Percentiles rank a stretch among this genome's conserved stretches.
phyloP scores from a whole-genome alignment of 495 filamentous ascomycete genomes.

The Cercophora sp. region DNA sequence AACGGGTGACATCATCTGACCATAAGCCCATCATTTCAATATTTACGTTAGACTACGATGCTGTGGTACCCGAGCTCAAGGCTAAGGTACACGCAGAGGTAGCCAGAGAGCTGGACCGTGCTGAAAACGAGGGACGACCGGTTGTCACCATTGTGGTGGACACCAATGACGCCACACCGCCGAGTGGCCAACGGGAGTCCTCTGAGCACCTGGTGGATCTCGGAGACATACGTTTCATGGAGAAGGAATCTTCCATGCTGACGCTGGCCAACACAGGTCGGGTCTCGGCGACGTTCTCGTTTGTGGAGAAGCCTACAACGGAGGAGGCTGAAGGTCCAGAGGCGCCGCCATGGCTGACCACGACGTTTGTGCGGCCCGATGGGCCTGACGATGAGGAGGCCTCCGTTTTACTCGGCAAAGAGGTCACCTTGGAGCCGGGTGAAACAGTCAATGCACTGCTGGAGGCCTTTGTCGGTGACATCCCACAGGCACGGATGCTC shows the following conservation, averaged over 20 bases:
- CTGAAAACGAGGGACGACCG: constrained; percentile 88
- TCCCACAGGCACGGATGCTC: constrained; percentile 61
- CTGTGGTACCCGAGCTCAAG: constrained; percentile 77
- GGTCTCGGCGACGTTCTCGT: constrained; percentile 68
- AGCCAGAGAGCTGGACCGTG: constrained; percentile 79
- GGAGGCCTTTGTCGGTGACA: constrained; percentile 56
- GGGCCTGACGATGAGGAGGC: constrained; percentile 32
- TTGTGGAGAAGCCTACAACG: constrained; percentile 63
- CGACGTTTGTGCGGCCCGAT: constrained; percentile 53
- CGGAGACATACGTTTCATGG: constrained; percentile 65
- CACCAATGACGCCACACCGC: constrained; percentile 24
- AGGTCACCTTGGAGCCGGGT: constrained; percentile 70
- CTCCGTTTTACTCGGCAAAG: constrained; percentile 37
- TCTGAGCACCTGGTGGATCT: constrained; percentile 66
- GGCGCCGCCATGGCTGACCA: constrained; percentile 60
- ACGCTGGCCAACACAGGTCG: constrained; percentile 91
- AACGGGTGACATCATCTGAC: constrained; percentile 85
- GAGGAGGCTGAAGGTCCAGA: constrained; percentile 39
- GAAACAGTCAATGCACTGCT: constrained; percentile 71
- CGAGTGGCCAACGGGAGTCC: constrained; percentile 19
- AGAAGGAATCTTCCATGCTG: constrained; percentile 57
- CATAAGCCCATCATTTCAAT: constrained; percentile 86
- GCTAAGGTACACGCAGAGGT: constrained; percentile 81
- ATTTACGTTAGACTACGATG: constrained; percentile 78
- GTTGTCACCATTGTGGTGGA: constrained; percentile 82